These are phyloP conservation scores for Colletotrichum spaethianum DNA, from an alignment of 2,329 filamentous ascomycete genomes.

Conservation along the genomic window DNA sequence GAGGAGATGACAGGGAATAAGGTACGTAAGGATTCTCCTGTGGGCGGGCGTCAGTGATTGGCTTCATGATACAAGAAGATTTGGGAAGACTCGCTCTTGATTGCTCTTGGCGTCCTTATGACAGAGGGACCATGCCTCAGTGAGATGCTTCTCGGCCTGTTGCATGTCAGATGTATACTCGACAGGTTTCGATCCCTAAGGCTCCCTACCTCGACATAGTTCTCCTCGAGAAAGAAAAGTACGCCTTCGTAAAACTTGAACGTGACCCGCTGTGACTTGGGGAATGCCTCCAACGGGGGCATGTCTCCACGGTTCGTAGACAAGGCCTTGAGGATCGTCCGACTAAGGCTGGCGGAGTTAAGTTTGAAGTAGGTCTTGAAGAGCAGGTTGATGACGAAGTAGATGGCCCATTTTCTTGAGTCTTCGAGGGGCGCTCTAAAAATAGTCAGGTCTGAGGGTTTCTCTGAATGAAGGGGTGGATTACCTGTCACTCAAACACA, in stretches of 20 bases:
- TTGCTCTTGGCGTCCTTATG: constrained; percentile 81
- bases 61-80: background rate
- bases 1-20: constrained; percentile 93
- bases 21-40: constrained; percentile 92
- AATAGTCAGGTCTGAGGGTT: constrained; percentile 41
- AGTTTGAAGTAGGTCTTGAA: constrained; percentile 99
- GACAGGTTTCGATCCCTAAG: no score
- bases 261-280: constrained; percentile 91
- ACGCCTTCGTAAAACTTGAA: constrained; percentile 98
- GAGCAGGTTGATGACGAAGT: constrained; percentile 92
- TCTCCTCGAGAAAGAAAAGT: constrained; percentile 93
- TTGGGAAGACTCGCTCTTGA: constrained; percentile 75
- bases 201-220: constrained; percentile 79
- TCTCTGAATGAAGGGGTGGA: background rate
- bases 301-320: constrained; percentile 84
- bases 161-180: background rate
- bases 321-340: constrained; percentile 89
- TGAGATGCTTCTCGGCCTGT: constrained; percentile 84
- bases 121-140: constrained; percentile 86
- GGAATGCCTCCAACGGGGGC: constrained; percentile 83
- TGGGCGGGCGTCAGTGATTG: constrained; percentile 21
- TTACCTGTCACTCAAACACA: constrained; percentile 92
- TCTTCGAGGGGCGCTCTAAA: constrained; percentile 84
- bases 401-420: constrained; percentile 98
- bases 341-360: constrained; percentile 89